These are phyloP conservation scores for Botrytis fabae DNA, from an alignment of 2,329 filamentous ascomycete genomes.

Conservation along the genomic window DNA sequence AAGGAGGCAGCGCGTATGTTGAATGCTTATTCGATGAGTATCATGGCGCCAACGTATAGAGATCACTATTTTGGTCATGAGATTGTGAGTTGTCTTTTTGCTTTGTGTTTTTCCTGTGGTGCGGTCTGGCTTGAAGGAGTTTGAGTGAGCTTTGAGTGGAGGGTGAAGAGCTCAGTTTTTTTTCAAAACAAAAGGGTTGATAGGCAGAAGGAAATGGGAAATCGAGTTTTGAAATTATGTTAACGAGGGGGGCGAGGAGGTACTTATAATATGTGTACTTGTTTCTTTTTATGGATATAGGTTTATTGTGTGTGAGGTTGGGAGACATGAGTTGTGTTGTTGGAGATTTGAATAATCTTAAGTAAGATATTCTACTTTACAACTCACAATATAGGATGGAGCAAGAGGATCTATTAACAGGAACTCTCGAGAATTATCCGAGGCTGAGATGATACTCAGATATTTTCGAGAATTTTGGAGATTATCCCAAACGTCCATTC, in stretches of 20 bases:
- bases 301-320: not conserved
- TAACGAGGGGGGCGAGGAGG: not conserved
- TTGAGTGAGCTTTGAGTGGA: not conserved
- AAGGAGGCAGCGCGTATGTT: not conserved
- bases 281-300: not conserved
- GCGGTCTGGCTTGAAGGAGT: not conserved
- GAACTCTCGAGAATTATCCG: not conserved
- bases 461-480: not conserved
- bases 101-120: not conserved
- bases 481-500: not conserved
- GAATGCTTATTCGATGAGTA: not conserved
- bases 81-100: constrained; percentile 3
- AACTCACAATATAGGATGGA: not conserved
- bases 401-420: not conserved
- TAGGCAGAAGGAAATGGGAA: not conserved
- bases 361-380: not conserved
- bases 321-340: not conserved
- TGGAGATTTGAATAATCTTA: not conserved
- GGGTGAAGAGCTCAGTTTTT: not conserved
- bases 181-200: not conserved
- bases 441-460: not conserved
- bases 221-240: not conserved
- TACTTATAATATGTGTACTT: not conserved
- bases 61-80: constrained; percentile 17
- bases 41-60: constrained; percentile 18